These are phyloP conservation scores for Avena atlantica DNA, from an alignment of 176 grass and related monocot species.

Conservation along the genomic window DNA sequence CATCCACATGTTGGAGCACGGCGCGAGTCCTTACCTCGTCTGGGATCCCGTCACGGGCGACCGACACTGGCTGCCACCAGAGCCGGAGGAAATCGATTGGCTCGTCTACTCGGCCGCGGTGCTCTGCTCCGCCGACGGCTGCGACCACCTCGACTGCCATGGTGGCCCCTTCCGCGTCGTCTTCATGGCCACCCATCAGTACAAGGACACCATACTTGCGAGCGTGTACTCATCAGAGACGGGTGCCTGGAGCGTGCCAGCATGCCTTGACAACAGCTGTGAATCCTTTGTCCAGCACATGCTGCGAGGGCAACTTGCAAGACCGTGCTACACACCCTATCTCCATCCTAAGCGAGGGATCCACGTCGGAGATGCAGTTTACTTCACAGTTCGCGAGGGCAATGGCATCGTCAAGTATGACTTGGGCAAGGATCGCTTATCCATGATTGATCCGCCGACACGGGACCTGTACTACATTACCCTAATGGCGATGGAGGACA, in stretches of 20 bases:
- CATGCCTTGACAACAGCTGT: neutral
- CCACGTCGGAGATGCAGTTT: neutral
- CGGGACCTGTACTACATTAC: neutral
- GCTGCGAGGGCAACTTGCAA: neutral
- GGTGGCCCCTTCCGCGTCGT: neutral
- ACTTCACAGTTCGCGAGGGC: too few relatives aligned
- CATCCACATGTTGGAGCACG: neutral
- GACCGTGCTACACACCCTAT: neutral
- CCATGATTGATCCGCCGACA: neutral
- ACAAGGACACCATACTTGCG: neutral
- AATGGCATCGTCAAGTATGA: neutral
- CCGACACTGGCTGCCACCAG: too few relatives aligned
- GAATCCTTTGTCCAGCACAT: neutral
- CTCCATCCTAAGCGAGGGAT: neutral
- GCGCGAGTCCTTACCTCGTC: neutral
- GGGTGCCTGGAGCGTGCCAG: neutral
- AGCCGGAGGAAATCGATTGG: neutral
- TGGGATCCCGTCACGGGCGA: too few relatives aligned
- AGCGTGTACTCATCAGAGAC: neutral
- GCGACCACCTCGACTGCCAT: too few relatives aligned
- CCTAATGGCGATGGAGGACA: neutral
- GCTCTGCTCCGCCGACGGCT: too few relatives aligned
- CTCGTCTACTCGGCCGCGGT: too few relatives aligned
- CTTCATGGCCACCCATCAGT: neutral
- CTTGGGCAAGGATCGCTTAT: neutral